These are phyloP conservation scores for Quercus lobata DNA, from an alignment of 331 rosid species.

Conservation along the genomic window DNA sequence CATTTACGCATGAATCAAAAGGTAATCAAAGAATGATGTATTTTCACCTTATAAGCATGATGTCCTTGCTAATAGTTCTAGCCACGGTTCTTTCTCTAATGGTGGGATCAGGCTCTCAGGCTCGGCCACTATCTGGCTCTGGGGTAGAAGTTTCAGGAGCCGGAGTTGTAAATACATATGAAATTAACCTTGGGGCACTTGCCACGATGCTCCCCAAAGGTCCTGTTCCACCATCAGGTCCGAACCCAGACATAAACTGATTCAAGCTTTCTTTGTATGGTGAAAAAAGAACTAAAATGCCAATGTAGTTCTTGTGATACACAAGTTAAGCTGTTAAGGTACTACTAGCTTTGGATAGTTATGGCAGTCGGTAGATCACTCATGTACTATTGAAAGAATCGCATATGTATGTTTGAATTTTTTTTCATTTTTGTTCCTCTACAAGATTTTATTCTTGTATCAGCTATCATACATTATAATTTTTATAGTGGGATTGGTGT, in stretches of 20 bases:
- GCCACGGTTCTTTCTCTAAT: background rate
- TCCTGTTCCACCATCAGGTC: slow-evolving; percentile 22
- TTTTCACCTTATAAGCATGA: background rate
- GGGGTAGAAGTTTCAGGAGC: background rate
- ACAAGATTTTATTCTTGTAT: background rate
- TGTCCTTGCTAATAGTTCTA: background rate
- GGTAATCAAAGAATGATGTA: background rate
- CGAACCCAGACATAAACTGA: slow-evolving; percentile 26
- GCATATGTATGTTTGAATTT: too few relatives aligned
- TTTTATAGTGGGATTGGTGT: background rate
- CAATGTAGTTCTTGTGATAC: too few relatives aligned
- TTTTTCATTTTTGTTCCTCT: too few relatives aligned
- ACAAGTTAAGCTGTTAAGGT: background rate
- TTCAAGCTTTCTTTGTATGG: background rate
- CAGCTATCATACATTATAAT: background rate
- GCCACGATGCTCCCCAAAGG: slow-evolving; percentile 25
- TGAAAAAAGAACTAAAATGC: too few relatives aligned
- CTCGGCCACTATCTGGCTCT: background rate
- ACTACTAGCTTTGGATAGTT: background rate
- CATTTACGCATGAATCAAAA: background rate
- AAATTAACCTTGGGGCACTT: background rate
- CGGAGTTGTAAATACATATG: background rate
- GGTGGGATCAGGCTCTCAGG: slow-evolving; percentile 14
- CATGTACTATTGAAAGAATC: too few relatives aligned
- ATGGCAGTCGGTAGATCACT: background rate